A percentile compares a stretch with the other conserved stretches of the same genome.
Conservation (phyloP, 139 green algal species). For the Raphidocelis subcapitata region DNA sequence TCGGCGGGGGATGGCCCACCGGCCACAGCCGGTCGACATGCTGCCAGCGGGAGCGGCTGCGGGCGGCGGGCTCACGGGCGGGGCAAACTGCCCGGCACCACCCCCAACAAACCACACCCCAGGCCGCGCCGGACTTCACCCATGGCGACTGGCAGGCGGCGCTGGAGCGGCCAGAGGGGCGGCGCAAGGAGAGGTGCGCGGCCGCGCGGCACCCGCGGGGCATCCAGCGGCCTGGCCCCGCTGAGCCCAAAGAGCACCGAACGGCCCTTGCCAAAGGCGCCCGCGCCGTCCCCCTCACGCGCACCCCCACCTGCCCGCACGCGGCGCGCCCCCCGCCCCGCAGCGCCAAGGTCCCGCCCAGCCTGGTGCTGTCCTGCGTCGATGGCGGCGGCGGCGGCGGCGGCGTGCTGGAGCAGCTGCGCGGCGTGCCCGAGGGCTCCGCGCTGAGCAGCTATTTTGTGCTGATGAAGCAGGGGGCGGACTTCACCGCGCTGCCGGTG, state of each 20-base stretch:
- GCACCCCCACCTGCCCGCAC: no score
- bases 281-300: no score
- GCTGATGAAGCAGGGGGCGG: constrained; percentile 12
- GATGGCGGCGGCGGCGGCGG: no score
- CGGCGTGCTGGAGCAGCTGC: constrained; percentile 2
- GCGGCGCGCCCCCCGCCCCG: no score
- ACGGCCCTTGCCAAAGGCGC: no score
- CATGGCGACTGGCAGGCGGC: not conserved
- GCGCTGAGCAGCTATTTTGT: constrained; percentile 25
- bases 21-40: not conserved
- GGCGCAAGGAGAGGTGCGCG: not conserved
- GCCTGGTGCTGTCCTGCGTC: no score
- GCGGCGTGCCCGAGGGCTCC: constrained; percentile 7
- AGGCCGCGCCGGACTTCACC: constrained; percentile 6
- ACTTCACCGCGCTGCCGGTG: not conserved
- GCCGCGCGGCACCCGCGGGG: no score
- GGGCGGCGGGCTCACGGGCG: not conserved
- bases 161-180: not conserved
- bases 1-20: no score
- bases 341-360: no score
- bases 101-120: not conserved
- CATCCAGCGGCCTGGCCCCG: no score
- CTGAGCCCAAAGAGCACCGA: no score
- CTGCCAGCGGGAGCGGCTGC: not conserved
- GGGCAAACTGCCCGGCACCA: no score